Evolutionary conservation across 495 filamentous ascomycete species (phyloP), one percentile per base, ranked within the genome.

Genomic region (Xylaria nigripes): DNA sequence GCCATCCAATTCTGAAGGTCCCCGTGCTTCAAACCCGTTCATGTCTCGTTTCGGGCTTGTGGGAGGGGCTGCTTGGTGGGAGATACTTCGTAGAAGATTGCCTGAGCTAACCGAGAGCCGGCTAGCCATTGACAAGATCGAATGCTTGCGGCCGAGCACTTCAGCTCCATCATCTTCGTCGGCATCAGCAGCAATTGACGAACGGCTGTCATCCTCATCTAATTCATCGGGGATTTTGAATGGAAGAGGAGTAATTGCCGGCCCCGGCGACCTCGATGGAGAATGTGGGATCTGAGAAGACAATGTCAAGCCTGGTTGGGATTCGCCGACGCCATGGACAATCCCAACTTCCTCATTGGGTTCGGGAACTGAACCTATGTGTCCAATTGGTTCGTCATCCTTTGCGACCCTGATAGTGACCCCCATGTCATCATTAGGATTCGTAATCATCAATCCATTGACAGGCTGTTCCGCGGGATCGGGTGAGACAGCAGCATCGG

Each of bases 181-280:
- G 10, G 79, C 81, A 66, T 81, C 77, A 6, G 83, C 81, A 42
- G 79, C 84, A 19, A 82, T 69, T 8, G 84, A 87, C 19, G 81
- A 81, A 18, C 70, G 61, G 40, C 79, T 79, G 10, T 76, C 76
- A 18, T 75, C 52, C 16, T 45, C 68, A 36, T 59, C 61, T 1
- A 68, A 68, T 3, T 62, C 53, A 10, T 69, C 58, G 5, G 80
- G 80, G 2, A 85, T 65, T 36, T 67, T 80, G 64, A 86, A 82
- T 13, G 85, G 85, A 22, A 86, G 65, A 1, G 85, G 80, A 3
- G 80, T 68, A 30, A 82, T 69, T 19, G 71, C 68, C 47, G 78
- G 71, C 34, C 56, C 50, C 25, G 61, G 48, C 23, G 52, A 9
- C 25, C 60, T 62, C 36, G 59, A 53, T 1, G 45, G 16, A 22